phyloP scores from a whole-genome alignment of 1,139 yeast genomes.

The Spencermartinsiella ligniputridi region DNA sequence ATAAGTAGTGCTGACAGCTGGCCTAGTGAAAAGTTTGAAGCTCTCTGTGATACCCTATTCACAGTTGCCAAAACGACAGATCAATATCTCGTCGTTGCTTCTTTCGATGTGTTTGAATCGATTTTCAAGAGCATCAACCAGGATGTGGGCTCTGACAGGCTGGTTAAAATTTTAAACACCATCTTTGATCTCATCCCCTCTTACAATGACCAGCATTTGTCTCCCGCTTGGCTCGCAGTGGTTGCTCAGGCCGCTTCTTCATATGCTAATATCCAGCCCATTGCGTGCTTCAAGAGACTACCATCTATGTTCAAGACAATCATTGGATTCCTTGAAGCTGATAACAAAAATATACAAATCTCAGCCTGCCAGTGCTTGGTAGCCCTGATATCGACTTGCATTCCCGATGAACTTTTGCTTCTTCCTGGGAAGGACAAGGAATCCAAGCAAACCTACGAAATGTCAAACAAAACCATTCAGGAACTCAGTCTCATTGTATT shows the following conservation, averaged over 20 bases:
- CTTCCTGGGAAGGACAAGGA: constrained; percentile 16
- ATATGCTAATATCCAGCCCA: constrained; percentile 57
- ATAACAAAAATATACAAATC: constrained; percentile 55
- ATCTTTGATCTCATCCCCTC: constrained; percentile 81
- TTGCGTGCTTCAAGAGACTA: constrained; percentile 51
- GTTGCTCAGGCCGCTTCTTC: constrained; percentile 81
- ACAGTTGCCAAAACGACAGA: constrained; percentile 79
- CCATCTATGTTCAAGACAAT: constrained; percentile 57
- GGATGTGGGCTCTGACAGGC: constrained; percentile 52
- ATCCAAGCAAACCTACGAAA: constrained; percentile 33
- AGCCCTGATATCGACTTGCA: constrained; percentile 62
- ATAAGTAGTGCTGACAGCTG: constrained; percentile 74
- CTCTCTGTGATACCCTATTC: constrained; percentile 69
- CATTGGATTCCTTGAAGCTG: constrained; percentile 60
- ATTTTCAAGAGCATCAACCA: constrained; percentile 72
- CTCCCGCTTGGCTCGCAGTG: constrained; percentile 94
- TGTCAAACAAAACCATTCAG: constrained; percentile 43
- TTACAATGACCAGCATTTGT: constrained; percentile 72
- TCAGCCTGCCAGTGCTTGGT: constrained; percentile 86
- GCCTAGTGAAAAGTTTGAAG: constrained; percentile 69
- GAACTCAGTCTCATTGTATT: constrained; percentile 43
- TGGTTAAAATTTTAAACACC: constrained; percentile 59
- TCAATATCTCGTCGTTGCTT: constrained; percentile 73
- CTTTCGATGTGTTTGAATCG: constrained; percentile 83
- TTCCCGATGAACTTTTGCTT: constrained; percentile 57